These are phyloP conservation scores for Arthrocladium fulminans DNA, from an alignment of 2,329 filamentous ascomycete species.

Conservation along the genomic window DNA sequence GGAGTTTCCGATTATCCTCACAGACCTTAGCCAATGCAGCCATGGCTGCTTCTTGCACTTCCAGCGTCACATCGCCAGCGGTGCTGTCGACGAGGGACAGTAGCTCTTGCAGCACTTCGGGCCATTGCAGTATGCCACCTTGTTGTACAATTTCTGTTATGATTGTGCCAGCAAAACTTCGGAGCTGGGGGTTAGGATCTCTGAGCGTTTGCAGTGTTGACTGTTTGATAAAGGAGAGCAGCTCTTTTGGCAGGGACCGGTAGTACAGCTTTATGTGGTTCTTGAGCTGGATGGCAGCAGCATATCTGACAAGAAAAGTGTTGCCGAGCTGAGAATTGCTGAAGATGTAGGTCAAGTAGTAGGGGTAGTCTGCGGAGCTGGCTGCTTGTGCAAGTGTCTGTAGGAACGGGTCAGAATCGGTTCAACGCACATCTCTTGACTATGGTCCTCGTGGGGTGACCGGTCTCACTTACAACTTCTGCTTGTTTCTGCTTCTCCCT, in stretches of 20 bases:
- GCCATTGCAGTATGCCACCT: conserved; percentile 83
- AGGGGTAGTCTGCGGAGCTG: conserved; percentile 84
- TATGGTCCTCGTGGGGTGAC: neutral
- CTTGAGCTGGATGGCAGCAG: conserved; percentile 90
- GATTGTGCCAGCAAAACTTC: conserved; percentile 83
- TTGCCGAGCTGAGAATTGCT: conserved; percentile 59
- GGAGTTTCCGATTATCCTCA: conserved; percentile 81
- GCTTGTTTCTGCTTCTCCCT: conserved; percentile 76
- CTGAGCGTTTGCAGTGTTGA: conserved; percentile 70
- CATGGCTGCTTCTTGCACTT: conserved; percentile 89
- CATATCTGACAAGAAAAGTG: conserved; percentile 70
- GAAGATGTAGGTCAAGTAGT: conserved; percentile 89
- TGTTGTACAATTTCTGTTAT: conserved; percentile 83
- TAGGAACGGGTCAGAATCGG: neutral
- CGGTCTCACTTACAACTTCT: conserved; percentile 58
- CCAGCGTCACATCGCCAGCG: conserved; percentile 55
- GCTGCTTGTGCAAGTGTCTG: conserved; percentile 93
- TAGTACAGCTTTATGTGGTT: conserved; percentile 75
- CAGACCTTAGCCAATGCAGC: conserved; percentile 88
- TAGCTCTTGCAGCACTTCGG: conserved; percentile 76
- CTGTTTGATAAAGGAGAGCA: conserved; percentile 67
- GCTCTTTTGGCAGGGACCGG: conserved; percentile 64
- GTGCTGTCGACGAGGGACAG: conserved; percentile 68
- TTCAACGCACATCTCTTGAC: neutral
- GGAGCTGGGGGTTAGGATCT: conserved; percentile 72